These are phyloP conservation scores for Plasmodium billcollinsi DNA, from an alignment of 169 alveolate species.

Conservation along the genomic window DNA sequence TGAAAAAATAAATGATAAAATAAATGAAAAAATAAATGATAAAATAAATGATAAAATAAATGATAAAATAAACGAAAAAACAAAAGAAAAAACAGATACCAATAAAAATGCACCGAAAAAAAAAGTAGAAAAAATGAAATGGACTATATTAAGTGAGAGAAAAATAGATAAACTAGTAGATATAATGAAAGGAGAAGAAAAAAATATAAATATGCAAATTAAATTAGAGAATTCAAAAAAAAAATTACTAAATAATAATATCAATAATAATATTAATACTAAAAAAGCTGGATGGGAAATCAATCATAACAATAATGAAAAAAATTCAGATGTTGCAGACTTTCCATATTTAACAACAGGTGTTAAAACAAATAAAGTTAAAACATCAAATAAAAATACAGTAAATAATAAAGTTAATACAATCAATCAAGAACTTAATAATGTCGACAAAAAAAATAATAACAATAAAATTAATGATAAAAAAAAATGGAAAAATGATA, in stretches of 20 bases:
- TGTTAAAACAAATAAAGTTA: constrained; percentile 17
- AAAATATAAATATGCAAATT: constrained; percentile 44
- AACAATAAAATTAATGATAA: constrained; percentile 19
- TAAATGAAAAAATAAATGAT: background rate
- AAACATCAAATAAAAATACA: constrained; percentile 11
- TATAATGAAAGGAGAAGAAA: constrained; percentile 69
- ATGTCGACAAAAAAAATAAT: background rate
- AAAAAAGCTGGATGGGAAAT: constrained; percentile 58
- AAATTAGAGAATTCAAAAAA: constrained; percentile 59
- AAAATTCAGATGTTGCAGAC: constrained; percentile 39
- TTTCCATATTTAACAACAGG: constrained; percentile 49
- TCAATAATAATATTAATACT: constrained; percentile 7
- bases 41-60: background rate
- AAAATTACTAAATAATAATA: constrained; percentile 12
- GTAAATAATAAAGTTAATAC: background rate
- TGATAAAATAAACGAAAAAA: background rate
- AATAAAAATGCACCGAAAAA: constrained; percentile 7
- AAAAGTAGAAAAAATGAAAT: constrained; percentile 48
- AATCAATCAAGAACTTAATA: background rate
- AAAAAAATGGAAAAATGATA: constrained; percentile 55
- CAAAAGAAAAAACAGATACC: constrained; percentile 4
- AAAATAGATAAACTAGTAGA: constrained; percentile 64
- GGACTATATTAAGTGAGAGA: constrained; percentile 56
- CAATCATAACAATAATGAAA: constrained; percentile 8
- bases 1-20: background rate